Percentiles rank a stretch among this genome's conserved stretches.
These are phyloP conservation scores for bread wheat (Triticum aestivum) DNA, from an alignment of 176 grass and related monocot species.

Conservation along the genomic window IWGSC_CS_RefSeq_v2.1 NC_057804.1:398002039-398002538, in stretches of 20 bases:
- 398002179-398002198: constrained; percentile 90
- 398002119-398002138: not conserved
- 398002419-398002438: constrained; percentile 73
- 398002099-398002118: not conserved
- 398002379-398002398: constrained; percentile 83
- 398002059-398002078: not conserved
- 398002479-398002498: constrained; percentile 74
- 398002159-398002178: constrained; percentile 70
- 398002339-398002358: constrained; percentile 39
- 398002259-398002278: constrained; percentile 8
- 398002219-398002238: constrained; percentile 22
- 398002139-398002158: constrained; percentile 1
- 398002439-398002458: constrained; percentile 49
- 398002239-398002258: not conserved
- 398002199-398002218: constrained; percentile 73
- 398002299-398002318: constrained; percentile 88
- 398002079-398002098: not conserved
- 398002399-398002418: constrained; percentile 98
- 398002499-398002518: constrained; percentile 90
- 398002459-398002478: constrained; percentile 68
- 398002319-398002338: constrained; percentile 55
- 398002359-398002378: constrained; percentile 1
- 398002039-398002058: not conserved
- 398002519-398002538: constrained; percentile 68
- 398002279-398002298: constrained; percentile 17